A percentile compares a stretch with the other conserved stretches of the same genome.
Evolutionary conservation across 1,284 basidiomycete genomes (phyloP).

Genomic region (Melampsora abietis-canadensis): DNA sequence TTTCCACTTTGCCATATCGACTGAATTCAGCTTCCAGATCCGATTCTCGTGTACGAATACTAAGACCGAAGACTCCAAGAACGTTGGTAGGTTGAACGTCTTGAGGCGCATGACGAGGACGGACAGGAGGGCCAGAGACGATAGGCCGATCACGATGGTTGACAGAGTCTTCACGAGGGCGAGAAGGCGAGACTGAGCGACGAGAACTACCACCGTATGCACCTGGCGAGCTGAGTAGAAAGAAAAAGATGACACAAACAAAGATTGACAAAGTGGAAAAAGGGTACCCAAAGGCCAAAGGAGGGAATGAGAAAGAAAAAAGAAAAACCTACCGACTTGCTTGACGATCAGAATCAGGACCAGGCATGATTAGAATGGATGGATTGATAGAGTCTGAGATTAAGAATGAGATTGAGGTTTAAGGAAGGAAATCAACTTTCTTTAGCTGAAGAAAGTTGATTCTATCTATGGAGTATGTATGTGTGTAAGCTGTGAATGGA

Average conservation of each 20-base stretch:
- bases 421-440: too few relatives aligned
- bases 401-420: too few relatives aligned
- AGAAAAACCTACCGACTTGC: slow-evolving; percentile 8
- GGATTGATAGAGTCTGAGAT: background rate
- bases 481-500: too few relatives aligned
- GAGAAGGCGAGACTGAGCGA: slow-evolving; percentile 23
- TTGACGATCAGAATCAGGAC: slow-evolving; percentile 9
- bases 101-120: slow-evolving; percentile 41
- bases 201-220: slow-evolving; percentile 40
- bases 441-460: too few relatives aligned
- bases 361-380: background rate
- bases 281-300: background rate
- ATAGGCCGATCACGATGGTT: slow-evolving; percentile 43
- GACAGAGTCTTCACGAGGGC: slow-evolving; percentile 43
- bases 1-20: slow-evolving; percentile 83
- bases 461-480: too few relatives aligned
- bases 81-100: slow-evolving; percentile 75
- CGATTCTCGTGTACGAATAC: slow-evolving; percentile 86
- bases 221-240: slow-evolving; percentile 18
- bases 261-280: background rate
- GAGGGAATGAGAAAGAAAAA: background rate
- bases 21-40: slow-evolving; percentile 92
- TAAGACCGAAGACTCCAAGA: slow-evolving; percentile 91
- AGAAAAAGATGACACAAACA: background rate
- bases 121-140: slow-evolving; percentile 17